Base-by-base conservation (phyloP, 164 flowering plant species). In the Aristolochia californica region DNA sequence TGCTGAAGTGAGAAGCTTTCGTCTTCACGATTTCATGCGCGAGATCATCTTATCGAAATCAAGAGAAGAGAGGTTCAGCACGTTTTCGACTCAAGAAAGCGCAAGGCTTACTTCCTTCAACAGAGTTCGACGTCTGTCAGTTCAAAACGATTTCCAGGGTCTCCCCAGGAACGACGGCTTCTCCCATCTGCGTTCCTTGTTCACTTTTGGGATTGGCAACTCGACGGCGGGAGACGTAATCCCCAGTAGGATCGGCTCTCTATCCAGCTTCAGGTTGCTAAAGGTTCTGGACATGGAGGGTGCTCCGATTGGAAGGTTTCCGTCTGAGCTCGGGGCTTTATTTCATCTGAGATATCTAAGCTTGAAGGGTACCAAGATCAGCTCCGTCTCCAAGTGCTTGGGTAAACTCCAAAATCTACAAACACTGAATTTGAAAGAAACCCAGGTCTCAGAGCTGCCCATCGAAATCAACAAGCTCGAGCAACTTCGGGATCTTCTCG, bases 1-100 rank as follows among this genome's bases (percentile, higher is more conserved):
- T 28, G 80, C 79, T 25, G 65, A 75, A 21, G 68, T 61, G 13
- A 77, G 66, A 57, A 27, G 64, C 15, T 74, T 72, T 60, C 59
- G 67, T 13, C 58, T 81, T n/a, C 86, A 81, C 61, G 85, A 76
- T 58, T 44, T 81, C 10, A 38, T 81, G 68, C 72, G 76, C 0
- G 81, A 82, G 59, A 45, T 79, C 1, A 74, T 72, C 0, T 27
- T 76, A 9, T 48, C 68, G 1, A 65, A 48, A 43, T 69, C 74
- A 0, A 61, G 66, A 45, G 58, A 59, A 53, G 67, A 64, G 59
- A 64, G 61, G 25, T 74, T 75, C 53, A 58, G 57, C 53, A 49
- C 60, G 13, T 43, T 34, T 21, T 58, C 14, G 17, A 58, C 56
- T 21, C 66, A 57, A 13, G 18, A 43, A 28, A 49, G 56, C 23